These are phyloP conservation scores for Heterobasidion irregulare DNA, from an alignment of 1,284 basidiomycete species.

Conservation along the genomic window DNA sequence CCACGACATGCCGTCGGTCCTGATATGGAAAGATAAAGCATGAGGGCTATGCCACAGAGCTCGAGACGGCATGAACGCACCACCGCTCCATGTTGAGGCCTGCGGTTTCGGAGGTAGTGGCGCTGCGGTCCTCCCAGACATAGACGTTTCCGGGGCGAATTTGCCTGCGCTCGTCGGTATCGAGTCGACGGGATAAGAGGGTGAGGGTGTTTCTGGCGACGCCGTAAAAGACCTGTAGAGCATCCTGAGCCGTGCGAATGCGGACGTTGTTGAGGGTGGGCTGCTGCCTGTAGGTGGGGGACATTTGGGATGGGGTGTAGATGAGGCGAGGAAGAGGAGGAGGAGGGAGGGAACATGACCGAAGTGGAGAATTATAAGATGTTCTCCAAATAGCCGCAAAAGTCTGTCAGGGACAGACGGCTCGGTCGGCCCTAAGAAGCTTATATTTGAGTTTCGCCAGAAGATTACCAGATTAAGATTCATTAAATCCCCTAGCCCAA, in stretches of 20 bases:
- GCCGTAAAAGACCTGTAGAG: constrained; percentile 69
- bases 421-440: constrained; percentile 13
- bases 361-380: background rate
- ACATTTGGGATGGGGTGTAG: constrained; percentile 19
- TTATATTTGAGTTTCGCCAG: constrained; percentile 14
- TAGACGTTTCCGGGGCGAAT: constrained; percentile 63
- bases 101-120: constrained; percentile 60
- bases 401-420: constrained; percentile 12
- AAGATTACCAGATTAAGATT: constrained; percentile 11
- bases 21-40: constrained; percentile 16
- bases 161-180: constrained; percentile 54
- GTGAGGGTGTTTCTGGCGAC: constrained; percentile 61
- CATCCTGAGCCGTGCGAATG: constrained; percentile 70
- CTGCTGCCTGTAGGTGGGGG: constrained; percentile 38
- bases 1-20: constrained; percentile 81
- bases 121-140: constrained; percentile 78
- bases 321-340: constrained; percentile 11
- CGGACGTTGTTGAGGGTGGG: constrained; percentile 68
- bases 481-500: background rate
- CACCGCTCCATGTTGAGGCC: constrained; percentile 78
- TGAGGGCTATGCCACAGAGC: background rate
- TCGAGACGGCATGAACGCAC: constrained; percentile 28
- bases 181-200: constrained; percentile 69
- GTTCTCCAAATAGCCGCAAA: background rate
- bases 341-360: background rate